Evolutionary conservation across 140 eudicot species (phyloP), one percentile per base, ranked within the genome.

Genomic region (Senecio squalidus): DNA sequence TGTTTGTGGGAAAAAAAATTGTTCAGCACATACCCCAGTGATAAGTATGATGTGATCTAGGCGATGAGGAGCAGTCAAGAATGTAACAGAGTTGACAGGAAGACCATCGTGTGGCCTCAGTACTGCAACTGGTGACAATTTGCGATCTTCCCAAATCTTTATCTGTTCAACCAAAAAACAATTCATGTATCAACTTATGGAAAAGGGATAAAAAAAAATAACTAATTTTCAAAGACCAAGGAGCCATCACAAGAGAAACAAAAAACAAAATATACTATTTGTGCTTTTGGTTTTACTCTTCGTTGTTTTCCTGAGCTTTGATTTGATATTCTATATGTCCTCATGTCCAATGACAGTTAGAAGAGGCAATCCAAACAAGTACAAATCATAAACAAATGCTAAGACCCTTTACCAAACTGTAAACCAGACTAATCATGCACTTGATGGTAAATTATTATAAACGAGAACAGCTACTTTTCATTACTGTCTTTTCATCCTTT

Each of bases 141-240:
- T 87, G 59, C 87, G 89, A 52, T 92, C 98, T 56, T 84, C 98
- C 98, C 96, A 92, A 40, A 87, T 84, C 75, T 92, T 92, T 44
- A 92, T 92, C 96, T 92, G 95, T 50, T 61, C 55, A 71, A 20
- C 5, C 27, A 50, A 62, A 60, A 46, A 23, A 27, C 13, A n/a
- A 17, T 68, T 61, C 28, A 52, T 43, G 56, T 64, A 22, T 48
- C 40, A 61, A 25, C 55, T 44, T 29, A 61, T 10, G 21, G 17
- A 47, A 36, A 24, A 38, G 18, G 11, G 15, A 2, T 10, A 18
- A 1, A 41, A 60, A 43, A 41, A 20, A 16, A n/a, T n/a, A 26
- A 15, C 24, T 15, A n/a, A 17, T 21, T 6, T 61, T 29, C 4
- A 28, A n/a, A n/a, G n/a, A n/a, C n/a, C n/a, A 27, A 17, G 29